Evolutionary conservation across 345 rosid genomes (phyloP), one percentile per base, ranked within the genome.

Genomic region (Brassica rapa): DNA sequence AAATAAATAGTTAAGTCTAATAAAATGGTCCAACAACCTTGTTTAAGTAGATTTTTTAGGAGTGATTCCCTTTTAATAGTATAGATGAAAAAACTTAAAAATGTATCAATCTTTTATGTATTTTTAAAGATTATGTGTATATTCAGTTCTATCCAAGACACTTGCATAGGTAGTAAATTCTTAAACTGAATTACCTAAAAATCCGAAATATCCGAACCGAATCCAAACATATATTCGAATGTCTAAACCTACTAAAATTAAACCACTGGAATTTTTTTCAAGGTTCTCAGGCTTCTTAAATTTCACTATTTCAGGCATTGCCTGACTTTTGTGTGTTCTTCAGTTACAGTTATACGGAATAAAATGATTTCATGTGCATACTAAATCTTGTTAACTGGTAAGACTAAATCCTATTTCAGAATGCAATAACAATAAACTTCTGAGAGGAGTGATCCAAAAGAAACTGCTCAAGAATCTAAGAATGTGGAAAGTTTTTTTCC

Each of bases 351-450:
- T 49, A 49, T 60, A 68, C 35, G 24, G 21, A 68, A 19, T 71
- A n/a, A 67, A 59, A 41, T 14, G 1, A 24, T 59, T 23, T 19
- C 63, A 61, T 68, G 11, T 49, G 62, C 32, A 14, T 62, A 32
- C 64, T 60, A 46, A 60, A 21, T 32, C 7, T 70, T 77, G 59
- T 11, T 14, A 71, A 37, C n/a, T 29, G 33, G 46, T 55, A 68
- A 15, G 24, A 72, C 41, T 43, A 78, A 78, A 57, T 66, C 77
- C 82, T 72, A 78, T 32, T 72, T 60, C 8, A 72, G 8, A 60
- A 49, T 30, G 68, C 68, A 60, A 61, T 73, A 27, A 10, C 43
- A 67, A 73, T 33, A 60, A 53, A 61, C 68, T 66, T 73, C 16
- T 10, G 21, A 21, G 51, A 12, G 14, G 43, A 79, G 35, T 67